Conservation (phyloP, 1,139 yeast species). For the Zygosaccharomyces pseudobailii region DNA sequence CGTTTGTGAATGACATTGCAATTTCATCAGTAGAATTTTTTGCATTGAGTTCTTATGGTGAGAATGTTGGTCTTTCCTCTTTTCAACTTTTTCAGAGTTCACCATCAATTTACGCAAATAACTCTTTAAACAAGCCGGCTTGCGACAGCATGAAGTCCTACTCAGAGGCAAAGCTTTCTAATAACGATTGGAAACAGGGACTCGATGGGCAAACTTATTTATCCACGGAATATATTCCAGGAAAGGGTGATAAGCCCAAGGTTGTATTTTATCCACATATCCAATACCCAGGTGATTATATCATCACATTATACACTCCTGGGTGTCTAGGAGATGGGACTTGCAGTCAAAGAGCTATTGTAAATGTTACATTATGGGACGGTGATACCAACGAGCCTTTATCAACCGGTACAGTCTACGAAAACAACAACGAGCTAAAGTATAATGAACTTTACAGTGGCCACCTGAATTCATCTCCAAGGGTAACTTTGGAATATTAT, state of each 20-base stretch:
- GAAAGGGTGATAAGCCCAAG: conserved; percentile 34
- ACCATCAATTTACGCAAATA: conserved; percentile 67
- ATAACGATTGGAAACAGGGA: conserved; percentile 33
- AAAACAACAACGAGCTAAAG: conserved; percentile 73
- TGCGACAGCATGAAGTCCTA: conserved; percentile 41
- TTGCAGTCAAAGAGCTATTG: conserved; percentile 68
- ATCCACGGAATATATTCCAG: conserved; percentile 22
- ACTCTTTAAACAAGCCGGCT: conserved; percentile 62
- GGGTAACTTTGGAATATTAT: conserved; percentile 44
- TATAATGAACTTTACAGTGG: conserved; percentile 78
- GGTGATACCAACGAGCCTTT: conserved; percentile 40
- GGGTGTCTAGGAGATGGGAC: conserved; percentile 73
- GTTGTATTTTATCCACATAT: conserved; percentile 68
- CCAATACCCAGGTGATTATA: conserved; percentile 68
- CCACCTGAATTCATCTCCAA: conserved; percentile 54
- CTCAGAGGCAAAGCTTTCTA: conserved; percentile 34
- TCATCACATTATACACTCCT: conserved; percentile 73
- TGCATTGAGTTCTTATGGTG: conserved; percentile 65
- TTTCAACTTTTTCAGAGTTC: conserved; percentile 66
- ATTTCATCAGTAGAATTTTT: conserved; percentile 62
- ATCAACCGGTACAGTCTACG: conserved; percentile 48
- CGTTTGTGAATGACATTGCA: conserved; percentile 66
- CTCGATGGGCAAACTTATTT: conserved; percentile 36
- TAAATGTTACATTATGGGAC: conserved; percentile 64
- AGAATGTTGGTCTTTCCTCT: conserved; percentile 64